These are phyloP conservation scores for Chiua virens DNA, from an alignment of 768 basidiomycete genomes.

Conservation along the genomic window DNA sequence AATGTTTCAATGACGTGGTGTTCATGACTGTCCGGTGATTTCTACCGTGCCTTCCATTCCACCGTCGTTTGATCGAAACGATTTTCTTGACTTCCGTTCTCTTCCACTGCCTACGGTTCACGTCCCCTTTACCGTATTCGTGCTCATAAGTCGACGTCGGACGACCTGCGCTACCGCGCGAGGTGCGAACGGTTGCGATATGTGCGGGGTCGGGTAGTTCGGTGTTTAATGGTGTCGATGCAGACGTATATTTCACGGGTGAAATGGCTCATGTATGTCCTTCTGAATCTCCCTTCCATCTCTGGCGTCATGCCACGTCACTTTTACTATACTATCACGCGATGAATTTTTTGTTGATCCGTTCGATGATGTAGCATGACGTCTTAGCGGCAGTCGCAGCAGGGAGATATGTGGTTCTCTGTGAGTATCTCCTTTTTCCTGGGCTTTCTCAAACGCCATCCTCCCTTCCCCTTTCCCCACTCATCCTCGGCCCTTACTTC, in stretches of 20 bases:
- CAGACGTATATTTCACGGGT: slow-evolving; percentile 90
- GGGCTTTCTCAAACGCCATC: background rate
- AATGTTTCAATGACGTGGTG: slow-evolving; percentile 11
- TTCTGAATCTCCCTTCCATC: slow-evolving; percentile 20
- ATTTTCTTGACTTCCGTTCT: slow-evolving; percentile 22
- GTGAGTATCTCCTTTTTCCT: slow-evolving; percentile 43
- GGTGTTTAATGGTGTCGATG: slow-evolving; percentile 66
- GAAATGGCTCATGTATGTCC: slow-evolving; percentile 83
- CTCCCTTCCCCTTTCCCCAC: background rate
- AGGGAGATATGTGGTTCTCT: slow-evolving; percentile 81
- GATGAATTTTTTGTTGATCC: slow-evolving; percentile 2
- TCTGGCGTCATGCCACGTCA: slow-evolving; percentile 11
- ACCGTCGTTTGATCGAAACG: slow-evolving; percentile 9
- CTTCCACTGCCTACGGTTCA: slow-evolving; percentile 2
- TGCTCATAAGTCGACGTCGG: slow-evolving; percentile 63
- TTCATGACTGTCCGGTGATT: background rate
- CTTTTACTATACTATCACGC: background rate
- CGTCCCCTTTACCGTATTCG: slow-evolving; percentile 9
- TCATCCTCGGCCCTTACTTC: background rate
- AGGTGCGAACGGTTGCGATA: slow-evolving; percentile 69
- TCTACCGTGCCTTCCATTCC: background rate
- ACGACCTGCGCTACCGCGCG: slow-evolving; percentile 37
- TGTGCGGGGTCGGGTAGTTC: slow-evolving; percentile 91
- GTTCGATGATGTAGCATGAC: slow-evolving; percentile 62
- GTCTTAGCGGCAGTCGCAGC: slow-evolving; percentile 76